Conservation (phyloP, 441 rosid genomes). For the Dalechampia spathulata region DNA sequence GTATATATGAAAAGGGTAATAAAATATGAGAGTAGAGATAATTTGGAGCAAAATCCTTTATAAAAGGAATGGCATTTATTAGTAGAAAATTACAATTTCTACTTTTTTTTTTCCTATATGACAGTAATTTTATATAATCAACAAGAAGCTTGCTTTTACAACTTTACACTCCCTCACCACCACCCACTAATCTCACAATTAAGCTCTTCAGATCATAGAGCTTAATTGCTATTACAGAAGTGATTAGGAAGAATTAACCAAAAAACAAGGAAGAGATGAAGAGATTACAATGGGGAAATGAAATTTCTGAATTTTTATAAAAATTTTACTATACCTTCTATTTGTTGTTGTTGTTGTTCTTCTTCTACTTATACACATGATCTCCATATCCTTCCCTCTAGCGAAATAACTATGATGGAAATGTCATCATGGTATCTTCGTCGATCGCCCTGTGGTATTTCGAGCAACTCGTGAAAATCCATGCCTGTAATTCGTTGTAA, state of each 20-base stretch:
- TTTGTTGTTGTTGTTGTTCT: slow-evolving; percentile 9
- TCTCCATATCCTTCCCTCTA: slow-evolving; percentile 98
- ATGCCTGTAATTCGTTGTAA: slow-evolving; percentile 50
- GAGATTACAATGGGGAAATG: slow-evolving; percentile 18
- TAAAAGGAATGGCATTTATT: slow-evolving; percentile 27
- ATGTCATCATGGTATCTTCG: slow-evolving; percentile 91
- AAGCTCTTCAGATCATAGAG: slow-evolving; percentile 21
- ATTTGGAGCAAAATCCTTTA: slow-evolving; percentile 13
- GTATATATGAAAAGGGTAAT: too few relatives aligned
- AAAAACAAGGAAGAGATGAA: slow-evolving; percentile 6
- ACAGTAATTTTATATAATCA: slow-evolving; percentile 16
- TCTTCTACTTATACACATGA: slow-evolving; percentile 65
- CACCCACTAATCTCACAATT: slow-evolving; percentile 16
- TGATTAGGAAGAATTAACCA: slow-evolving; percentile 26
- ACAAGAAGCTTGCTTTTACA: slow-evolving; percentile 28
- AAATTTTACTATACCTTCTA: too few relatives aligned
- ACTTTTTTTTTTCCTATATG: slow-evolving; percentile 19
- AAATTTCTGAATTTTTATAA: slow-evolving; percentile 23
- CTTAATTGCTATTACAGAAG: slow-evolving; percentile 30
- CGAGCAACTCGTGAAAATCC: slow-evolving; percentile 88
- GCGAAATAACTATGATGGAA: slow-evolving; percentile 78
- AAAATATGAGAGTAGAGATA: slow-evolving; percentile 8
- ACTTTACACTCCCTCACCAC: slow-evolving; percentile 38
- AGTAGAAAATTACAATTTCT: slow-evolving; percentile 19
- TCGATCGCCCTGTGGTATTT: slow-evolving; percentile 94